Evolutionary conservation across 1,139 yeast genomes (phyloP).

Genomic region (Candida sojae): DNA sequence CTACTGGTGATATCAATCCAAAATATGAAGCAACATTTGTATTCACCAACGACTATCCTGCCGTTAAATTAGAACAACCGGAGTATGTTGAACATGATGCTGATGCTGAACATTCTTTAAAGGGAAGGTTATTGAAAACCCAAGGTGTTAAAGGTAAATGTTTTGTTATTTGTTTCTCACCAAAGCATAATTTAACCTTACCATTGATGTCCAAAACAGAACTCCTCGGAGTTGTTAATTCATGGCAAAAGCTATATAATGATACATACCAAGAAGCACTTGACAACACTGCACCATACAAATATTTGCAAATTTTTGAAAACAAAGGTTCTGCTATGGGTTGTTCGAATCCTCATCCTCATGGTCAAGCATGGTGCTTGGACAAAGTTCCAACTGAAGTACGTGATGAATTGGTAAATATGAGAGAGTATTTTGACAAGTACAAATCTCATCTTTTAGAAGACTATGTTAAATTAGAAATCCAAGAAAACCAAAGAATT

Average conservation of each 20-base stretch:
- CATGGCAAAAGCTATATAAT: constrained; percentile 61
- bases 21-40: constrained; percentile 58
- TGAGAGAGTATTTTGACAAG: constrained; percentile 49
- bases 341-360: constrained; percentile 82
- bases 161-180: constrained; percentile 72
- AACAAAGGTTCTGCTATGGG: constrained; percentile 84
- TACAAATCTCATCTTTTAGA: constrained; percentile 55
- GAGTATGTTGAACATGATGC: constrained; percentile 27
- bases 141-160: constrained; percentile 70
- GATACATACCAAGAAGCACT: constrained; percentile 39
- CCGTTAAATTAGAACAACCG: constrained; percentile 63
- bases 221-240: constrained; percentile 49
- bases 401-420: constrained; percentile 53
- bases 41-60: constrained; percentile 71
- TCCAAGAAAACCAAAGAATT: constrained; percentile 51
- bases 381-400: constrained; percentile 71
- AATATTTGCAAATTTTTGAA: constrained; percentile 73
- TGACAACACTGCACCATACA: constrained; percentile 46
- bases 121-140: constrained; percentile 51
- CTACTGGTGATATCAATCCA: constrained; percentile 66
- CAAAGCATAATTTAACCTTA: constrained; percentile 67
- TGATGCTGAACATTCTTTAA: constrained; percentile 21
- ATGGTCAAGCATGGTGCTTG: constrained; percentile 79
- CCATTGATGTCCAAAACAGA: constrained; percentile 57
- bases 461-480: constrained; percentile 65